Percentiles rank a stretch among this genome's conserved stretches.
These are phyloP conservation scores for Gastrodia elata DNA, from an alignment of 106 monocot species.

Conservation along the genomic window DNA sequence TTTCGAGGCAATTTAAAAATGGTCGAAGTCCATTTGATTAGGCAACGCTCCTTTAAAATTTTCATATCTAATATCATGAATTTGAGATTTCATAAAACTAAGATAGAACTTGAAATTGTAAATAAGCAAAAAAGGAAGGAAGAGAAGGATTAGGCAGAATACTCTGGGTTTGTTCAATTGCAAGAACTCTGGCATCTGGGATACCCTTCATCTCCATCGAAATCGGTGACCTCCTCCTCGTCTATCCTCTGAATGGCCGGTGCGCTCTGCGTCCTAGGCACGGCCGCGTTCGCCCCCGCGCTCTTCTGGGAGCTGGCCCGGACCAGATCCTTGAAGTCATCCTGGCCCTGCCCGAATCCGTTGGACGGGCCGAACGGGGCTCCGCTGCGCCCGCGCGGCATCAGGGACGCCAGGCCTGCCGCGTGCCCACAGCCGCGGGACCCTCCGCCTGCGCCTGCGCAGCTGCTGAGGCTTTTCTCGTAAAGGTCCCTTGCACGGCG, in stretches of 20 bases:
- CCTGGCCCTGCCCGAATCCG: neutral
- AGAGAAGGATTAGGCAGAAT: too few relatives aligned
- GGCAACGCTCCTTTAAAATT: too few relatives aligned
- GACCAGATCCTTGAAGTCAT: constrained; percentile 7
- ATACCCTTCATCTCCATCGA: too few relatives aligned
- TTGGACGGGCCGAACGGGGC: neutral
- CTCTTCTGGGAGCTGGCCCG: constrained; percentile 1
- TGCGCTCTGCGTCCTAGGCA: neutral
- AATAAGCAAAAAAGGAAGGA: too few relatives aligned
- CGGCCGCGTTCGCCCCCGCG: neutral
- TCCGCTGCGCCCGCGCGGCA: neutral
- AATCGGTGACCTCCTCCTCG: neutral
- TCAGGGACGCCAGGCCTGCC: neutral
- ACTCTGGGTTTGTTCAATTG: too few relatives aligned
- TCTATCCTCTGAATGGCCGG: constrained; percentile 3
- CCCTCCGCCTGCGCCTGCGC: constrained; percentile 1
- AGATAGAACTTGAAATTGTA: too few relatives aligned
- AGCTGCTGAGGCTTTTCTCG: neutral
- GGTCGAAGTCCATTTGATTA: too few relatives aligned
- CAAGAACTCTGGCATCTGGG: too few relatives aligned
- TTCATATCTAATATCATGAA: too few relatives aligned
- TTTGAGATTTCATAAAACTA: too few relatives aligned
- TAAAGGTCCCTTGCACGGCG: neutral
- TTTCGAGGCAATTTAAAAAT: too few relatives aligned
- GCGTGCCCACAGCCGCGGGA: neutral